Evolutionary conservation across 768 basidiomycete species (phyloP).

Genomic region (Russula virescens): DNA sequence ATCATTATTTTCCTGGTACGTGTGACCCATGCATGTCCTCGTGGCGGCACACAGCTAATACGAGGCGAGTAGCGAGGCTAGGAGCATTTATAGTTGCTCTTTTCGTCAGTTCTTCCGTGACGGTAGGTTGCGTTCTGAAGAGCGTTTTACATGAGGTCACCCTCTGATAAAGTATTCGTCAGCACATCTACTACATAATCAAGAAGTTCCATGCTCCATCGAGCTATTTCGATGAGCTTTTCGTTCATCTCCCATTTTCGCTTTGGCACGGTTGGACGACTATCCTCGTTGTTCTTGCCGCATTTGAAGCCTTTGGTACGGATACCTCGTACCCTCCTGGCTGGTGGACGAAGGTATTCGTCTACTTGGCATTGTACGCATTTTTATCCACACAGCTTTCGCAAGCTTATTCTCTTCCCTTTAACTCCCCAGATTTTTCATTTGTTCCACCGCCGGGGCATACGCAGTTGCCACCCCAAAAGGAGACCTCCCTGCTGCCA

Average conservation of each 20-base stretch:
- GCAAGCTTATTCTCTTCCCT: constrained; percentile 1
- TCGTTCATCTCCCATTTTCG: constrained; percentile 93
- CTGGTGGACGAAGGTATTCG: constrained; percentile 91
- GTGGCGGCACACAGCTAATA: background rate
- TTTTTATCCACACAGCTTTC: constrained; percentile 6
- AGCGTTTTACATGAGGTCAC: constrained; percentile 30
- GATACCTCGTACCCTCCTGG: constrained; percentile 66
- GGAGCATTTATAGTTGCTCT: constrained; percentile 82
- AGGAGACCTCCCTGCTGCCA: constrained; percentile 88
- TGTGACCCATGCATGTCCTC: constrained; percentile 2
- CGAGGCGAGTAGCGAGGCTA: constrained; percentile 18
- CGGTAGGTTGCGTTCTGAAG: constrained; percentile 30
- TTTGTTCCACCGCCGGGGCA: constrained; percentile 85
- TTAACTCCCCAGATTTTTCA: constrained; percentile 62
- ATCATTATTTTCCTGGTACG: constrained; percentile 64
- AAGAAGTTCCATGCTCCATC: constrained; percentile 77
- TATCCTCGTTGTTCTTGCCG: constrained; percentile 73
- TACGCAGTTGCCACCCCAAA: constrained; percentile 89
- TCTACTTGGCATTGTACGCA: constrained; percentile 80
- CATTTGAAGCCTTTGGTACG: constrained; percentile 85
- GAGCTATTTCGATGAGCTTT: constrained; percentile 69
- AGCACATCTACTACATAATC: constrained; percentile 92
- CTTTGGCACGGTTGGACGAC: constrained; percentile 94
- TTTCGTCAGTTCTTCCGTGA: constrained; percentile 72
- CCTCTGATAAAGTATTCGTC: constrained; percentile 31